Percentiles rank a stretch among this genome's conserved stretches.
phyloP scores from a whole-genome alignment of 1,284 basidiomycete genomes.

The Cutaneotrichosporon mucoides region DNA sequence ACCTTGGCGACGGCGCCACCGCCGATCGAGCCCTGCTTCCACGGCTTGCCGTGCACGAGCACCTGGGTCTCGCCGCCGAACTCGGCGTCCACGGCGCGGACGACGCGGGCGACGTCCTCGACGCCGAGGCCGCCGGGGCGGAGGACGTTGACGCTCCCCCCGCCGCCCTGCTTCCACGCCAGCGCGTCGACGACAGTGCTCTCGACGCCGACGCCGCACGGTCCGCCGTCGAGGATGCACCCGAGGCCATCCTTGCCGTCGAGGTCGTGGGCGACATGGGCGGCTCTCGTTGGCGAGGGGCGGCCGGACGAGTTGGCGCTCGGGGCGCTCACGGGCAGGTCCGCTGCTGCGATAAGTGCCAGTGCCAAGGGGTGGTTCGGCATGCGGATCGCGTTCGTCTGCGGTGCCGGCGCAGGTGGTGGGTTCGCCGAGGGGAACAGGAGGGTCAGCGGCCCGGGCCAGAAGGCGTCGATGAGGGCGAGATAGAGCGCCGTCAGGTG shows the following conservation, averaged over 20 bases:
- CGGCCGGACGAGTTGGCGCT: constrained; percentile 93
- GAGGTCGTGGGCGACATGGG: constrained; percentile 79
- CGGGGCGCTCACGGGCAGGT: constrained; percentile 84
- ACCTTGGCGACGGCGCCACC: not conserved
- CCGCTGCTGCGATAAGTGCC: constrained; percentile 72
- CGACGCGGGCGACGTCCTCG: constrained; percentile 69
- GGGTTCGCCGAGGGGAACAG: constrained; percentile 70
- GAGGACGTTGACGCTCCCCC: constrained; percentile 71
- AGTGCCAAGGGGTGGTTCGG: constrained; percentile 89
- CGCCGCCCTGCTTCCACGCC: constrained; percentile 53
- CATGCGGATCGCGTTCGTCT: constrained; percentile 87
- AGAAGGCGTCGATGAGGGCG: constrained; percentile 74
- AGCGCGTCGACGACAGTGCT: constrained; percentile 92
- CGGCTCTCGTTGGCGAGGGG: constrained; percentile 88
- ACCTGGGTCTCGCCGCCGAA: constrained; percentile 33
- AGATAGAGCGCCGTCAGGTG: constrained; percentile 62
- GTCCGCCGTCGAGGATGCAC: constrained; percentile 87
- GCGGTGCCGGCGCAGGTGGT: constrained; percentile 45
- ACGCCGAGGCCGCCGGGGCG: constrained; percentile 90
- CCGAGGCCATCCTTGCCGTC: constrained; percentile 58
- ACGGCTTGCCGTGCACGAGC: constrained; percentile 32
- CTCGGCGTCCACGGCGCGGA: constrained; percentile 50
- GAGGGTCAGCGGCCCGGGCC: constrained; percentile 92
- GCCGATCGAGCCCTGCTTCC: constrained; percentile 6
- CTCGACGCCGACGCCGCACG: constrained; percentile 86